Percentiles rank a stretch among this genome's conserved stretches.
Evolutionary conservation across 2,329 filamentous ascomycete species (phyloP).

Genomic region (Arthrocladium fulminans): DNA sequence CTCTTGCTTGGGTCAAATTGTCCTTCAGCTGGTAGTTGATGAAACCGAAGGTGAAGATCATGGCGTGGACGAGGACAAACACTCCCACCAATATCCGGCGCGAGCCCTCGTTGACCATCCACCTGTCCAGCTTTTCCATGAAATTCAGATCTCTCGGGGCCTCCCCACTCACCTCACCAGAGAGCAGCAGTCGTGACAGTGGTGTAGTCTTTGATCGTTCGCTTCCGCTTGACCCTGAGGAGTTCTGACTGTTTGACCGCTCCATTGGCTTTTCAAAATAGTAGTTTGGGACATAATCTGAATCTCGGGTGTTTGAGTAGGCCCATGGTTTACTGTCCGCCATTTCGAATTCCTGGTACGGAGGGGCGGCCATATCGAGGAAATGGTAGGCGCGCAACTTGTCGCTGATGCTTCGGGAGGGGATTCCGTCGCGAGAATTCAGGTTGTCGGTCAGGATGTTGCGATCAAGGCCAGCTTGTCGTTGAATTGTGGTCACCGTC

Average conservation of each 20-base stretch:
- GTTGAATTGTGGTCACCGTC: background rate
- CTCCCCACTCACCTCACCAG: conserved; percentile 71
- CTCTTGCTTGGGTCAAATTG: conserved; percentile 56
- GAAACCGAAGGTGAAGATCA: conserved; percentile 73
- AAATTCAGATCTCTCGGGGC: conserved; percentile 58
- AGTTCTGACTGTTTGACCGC: conserved; percentile 13
- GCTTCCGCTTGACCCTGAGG: conserved; percentile 38
- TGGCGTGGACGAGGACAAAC: conserved; percentile 62
- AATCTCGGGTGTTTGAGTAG: conserved; percentile 1
- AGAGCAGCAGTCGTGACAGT: conserved; percentile 71
- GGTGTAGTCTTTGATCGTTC: conserved; percentile 68
- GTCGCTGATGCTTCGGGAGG: background rate
- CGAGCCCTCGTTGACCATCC: conserved; percentile 87
- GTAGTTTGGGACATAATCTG: conserved; percentile 11
- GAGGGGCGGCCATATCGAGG: conserved; percentile 1
- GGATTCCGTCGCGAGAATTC: background rate
- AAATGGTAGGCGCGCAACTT: background rate
- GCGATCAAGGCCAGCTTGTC: background rate
- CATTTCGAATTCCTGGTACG: background rate
- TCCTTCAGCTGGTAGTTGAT: conserved; percentile 72
- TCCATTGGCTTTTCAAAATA: conserved; percentile 19
- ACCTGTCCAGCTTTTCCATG: conserved; percentile 67
- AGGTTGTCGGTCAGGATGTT: background rate
- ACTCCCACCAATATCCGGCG: conserved; percentile 71
- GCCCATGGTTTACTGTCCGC: conserved; percentile 3